Conservation (phyloP, 1,139 yeast species). For the Pichia inconspicua region DNA sequence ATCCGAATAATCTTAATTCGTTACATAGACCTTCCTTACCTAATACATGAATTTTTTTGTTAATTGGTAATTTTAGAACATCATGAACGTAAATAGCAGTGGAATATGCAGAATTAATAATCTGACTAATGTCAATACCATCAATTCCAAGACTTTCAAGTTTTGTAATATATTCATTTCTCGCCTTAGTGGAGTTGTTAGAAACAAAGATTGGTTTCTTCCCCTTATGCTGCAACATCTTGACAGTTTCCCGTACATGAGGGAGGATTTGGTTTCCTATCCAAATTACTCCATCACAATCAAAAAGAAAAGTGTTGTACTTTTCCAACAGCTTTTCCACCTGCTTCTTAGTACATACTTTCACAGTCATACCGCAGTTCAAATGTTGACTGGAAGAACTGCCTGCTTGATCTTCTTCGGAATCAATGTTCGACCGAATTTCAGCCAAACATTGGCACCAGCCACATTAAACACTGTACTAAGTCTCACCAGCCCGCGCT, state of each 20-base stretch:
- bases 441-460: too few relatives aligned
- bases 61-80: conserved; percentile 58
- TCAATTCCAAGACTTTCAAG: conserved; percentile 66
- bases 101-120: conserved; percentile 89
- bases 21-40: conserved; percentile 79
- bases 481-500: too few relatives aligned
- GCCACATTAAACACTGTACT: too few relatives aligned
- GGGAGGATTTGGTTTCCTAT: conserved; percentile 70
- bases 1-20: conserved; percentile 64
- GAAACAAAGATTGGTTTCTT: conserved; percentile 85
- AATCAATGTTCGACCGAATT: too few relatives aligned
- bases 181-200: conserved; percentile 87
- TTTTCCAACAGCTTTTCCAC: conserved; percentile 48
- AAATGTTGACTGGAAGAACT: too few relatives aligned
- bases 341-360: conserved; percentile 39
- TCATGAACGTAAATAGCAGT: conserved; percentile 79
- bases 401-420: too few relatives aligned
- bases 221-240: conserved; percentile 40
- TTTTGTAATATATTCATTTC: conserved; percentile 68
- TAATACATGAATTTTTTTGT: conserved; percentile 72
- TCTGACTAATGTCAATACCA: conserved; percentile 53
- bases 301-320: conserved; percentile 80
- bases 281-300: conserved; percentile 95
- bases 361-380: conserved; percentile 19
- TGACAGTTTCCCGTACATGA: conserved; percentile 58